Evolutionary conservation across 2,329 filamentous ascomycete genomes (phyloP).

Genomic region (Pyricularia sp.): DNA sequence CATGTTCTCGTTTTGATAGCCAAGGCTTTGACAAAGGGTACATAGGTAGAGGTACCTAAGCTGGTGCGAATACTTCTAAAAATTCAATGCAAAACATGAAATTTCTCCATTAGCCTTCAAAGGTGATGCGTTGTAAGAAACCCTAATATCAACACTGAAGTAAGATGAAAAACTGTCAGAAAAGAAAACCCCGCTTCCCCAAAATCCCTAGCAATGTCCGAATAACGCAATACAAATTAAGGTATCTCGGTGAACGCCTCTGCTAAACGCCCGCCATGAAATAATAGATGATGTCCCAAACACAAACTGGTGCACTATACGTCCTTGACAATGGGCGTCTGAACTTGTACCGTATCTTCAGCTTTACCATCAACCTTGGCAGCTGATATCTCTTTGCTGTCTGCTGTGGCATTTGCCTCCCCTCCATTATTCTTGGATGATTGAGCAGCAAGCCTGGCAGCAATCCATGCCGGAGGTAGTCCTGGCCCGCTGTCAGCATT

Average conservation of each 20-base stretch:
- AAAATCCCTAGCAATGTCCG: background rate
- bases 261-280: background rate
- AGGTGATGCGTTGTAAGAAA: background rate
- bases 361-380: slow-evolving; percentile 13
- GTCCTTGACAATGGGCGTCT: slow-evolving; percentile 17
- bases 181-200: background rate
- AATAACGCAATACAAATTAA: background rate
- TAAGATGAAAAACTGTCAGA: background rate
- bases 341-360: slow-evolving; percentile 24
- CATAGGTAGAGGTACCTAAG: no score
- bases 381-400: background rate
- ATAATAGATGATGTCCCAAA: background rate
- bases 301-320: background rate
- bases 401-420: slow-evolving; percentile 11
- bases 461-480: slow-evolving; percentile 43
- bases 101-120: background rate
- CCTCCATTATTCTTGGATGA: slow-evolving; percentile 11
- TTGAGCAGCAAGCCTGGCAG: slow-evolving; percentile 14
- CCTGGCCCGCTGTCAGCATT: slow-evolving; percentile 54
- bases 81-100: background rate
- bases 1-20: background rate
- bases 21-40: background rate
- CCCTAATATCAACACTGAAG: background rate
- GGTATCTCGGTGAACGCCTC: background rate
- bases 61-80: background rate